Evolutionary conservation across 371 early-diverging fungal genomes (phyloP), one percentile per base, ranked within the genome.

Genomic region (Fennellomyces sp.): DNA sequence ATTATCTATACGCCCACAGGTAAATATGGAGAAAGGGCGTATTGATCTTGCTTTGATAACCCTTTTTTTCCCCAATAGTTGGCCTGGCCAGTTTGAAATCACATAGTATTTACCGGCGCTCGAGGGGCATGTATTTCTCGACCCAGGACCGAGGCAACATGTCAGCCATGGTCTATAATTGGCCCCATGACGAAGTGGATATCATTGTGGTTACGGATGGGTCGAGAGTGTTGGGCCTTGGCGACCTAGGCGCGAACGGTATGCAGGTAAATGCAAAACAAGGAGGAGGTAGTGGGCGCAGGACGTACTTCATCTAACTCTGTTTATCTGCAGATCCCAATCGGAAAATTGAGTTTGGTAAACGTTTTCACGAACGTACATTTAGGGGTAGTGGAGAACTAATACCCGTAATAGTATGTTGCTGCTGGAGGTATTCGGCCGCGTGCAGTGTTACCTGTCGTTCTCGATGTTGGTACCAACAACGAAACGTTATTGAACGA

Each of bases 201-300:
- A 83, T 86, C 10, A 86, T 87, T 69, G 88, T 87, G 6, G 86
- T 88, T 6, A 87, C 88, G 30, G 88, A 88, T 66, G 88, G 88
- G 28, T 84, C 84, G 10, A 72, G 88, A 55, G 83, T 88, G 10
- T 68, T 88, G 19, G 88, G 88, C 19, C 67, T 88, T 8, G 61
- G 61, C n/a, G 61, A 88, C 63, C 63, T 88, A 53, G 88, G 88
- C n/a, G 85, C 83, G 6, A 86, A 86, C 60, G 88, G 88, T 48
- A 88, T 88, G 88, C 84, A 82, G 52, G 57, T 56, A 56, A 27
- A 48, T 27, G 28, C 12, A 38, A 50, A 50, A 36, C 17, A 36
- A 25, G 11, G 36, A 15, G 1, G 49, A 23, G 49, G 49, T 25
- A 26, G 45, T 23, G 10, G 45, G 11, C 19, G 23, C 45, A 5